Percentiles rank a stretch among this genome's conserved stretches.
These are phyloP conservation scores for Lathyrus oleraceus DNA, from an alignment of 306 rosid species.

Conservation along the genomic window DNA sequence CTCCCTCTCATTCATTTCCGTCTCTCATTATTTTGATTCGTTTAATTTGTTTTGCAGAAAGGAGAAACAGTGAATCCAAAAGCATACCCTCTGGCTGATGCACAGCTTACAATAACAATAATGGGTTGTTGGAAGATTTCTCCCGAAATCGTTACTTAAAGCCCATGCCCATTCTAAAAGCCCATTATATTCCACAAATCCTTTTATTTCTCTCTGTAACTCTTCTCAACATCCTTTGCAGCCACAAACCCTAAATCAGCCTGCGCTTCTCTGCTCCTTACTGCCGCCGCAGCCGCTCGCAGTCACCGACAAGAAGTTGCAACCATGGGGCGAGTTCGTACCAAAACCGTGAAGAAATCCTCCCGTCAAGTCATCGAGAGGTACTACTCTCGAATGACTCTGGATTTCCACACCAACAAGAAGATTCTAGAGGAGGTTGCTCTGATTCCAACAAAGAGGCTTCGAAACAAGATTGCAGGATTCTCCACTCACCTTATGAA, in stretches of 20 bases:
- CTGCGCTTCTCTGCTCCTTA: background rate
- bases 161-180: background rate
- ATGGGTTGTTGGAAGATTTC: no score
- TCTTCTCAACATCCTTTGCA: background rate
- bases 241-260: no score
- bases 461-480: no score
- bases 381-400: no score
- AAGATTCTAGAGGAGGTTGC: no score
- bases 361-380: background rate
- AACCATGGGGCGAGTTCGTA: background rate
- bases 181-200: background rate
- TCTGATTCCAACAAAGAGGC: no score
- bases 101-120: conserved; percentile 74
- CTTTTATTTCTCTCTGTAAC: background rate
- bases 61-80: conserved; percentile 85
- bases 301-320: background rate
- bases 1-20: background rate
- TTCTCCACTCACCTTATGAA: no score
- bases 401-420: no score
- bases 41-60: conserved; percentile 44
- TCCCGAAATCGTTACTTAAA: no score
- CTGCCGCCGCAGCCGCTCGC: background rate
- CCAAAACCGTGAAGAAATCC: background rate
- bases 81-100: conserved; percentile 88
- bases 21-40: no score